Evolutionary conservation across 2,329 filamentous ascomycete genomes (phyloP), one percentile per base, ranked within the genome.

Genomic region (Akanthomyces uredinophilus): DNA sequence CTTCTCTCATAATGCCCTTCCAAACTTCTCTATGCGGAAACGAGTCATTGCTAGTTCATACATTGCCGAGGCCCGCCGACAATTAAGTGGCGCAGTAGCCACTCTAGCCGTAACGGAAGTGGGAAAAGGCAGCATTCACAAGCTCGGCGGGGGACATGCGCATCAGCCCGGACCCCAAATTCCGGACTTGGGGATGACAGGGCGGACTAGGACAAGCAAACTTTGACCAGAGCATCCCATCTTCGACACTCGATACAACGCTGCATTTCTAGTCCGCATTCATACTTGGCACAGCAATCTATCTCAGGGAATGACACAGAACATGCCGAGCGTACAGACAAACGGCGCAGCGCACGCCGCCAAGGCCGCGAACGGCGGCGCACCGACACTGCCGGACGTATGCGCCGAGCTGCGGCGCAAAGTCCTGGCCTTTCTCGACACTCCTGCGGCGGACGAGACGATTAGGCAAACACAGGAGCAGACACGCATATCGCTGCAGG

Each of bases 401-500:
- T 61, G 57, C 51, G 52, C 52, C 58, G 56, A 58, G 18, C 46
- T 61, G 16, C 51, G 62, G 57, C 57, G 62, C 57, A 61, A 64
- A 46, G 62, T 64, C n/a, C 46, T 61, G 41, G 62, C 57, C 13
- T 64, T 64, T 29, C 57, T 64, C 18, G 52, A 64, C 44, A 35
- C 35, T n/a, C 56, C 57, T 22, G 44, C 57, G 11, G 35, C 59
- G 11, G 62, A 64, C 52, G 51, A 56, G 46, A 29, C 62, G 24
- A 47, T 27, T 2, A 24, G 35, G 47, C 41, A 39, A 20, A 64
- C 62, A 47, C 93, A 97, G 76, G 76, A 78, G 62, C 92, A 95
- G 78, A 89, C 90, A 51, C 83, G 86, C 64, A 79, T 85, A 59
- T 88, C 92, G 27, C 81, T 96, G 70, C 81, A 76, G 24, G 87